These are phyloP conservation scores for Cystobasidiaceae sp. DNA, from an alignment of 1,284 basidiomycete genomes.

Conservation along the genomic window DNA sequence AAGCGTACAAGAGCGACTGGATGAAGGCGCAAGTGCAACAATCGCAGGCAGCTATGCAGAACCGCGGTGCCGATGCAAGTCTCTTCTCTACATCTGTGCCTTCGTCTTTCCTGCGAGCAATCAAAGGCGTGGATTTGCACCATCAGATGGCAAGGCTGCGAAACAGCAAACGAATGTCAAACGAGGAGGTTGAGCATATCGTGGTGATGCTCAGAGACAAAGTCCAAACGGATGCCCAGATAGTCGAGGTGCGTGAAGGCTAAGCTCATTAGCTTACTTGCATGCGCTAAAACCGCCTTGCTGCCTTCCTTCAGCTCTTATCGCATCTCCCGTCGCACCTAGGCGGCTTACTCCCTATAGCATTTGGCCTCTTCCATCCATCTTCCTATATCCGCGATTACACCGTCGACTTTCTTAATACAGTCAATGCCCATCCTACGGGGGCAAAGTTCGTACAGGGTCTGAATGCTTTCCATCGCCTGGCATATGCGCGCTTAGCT, in stretches of 20 bases:
- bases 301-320: slow-evolving; percentile 59
- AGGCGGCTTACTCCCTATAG: slow-evolving; percentile 77
- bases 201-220: slow-evolving; percentile 65
- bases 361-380: slow-evolving; percentile 86
- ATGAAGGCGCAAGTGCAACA: background rate
- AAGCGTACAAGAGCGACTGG: slow-evolving; percentile 22
- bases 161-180: slow-evolving; percentile 57
- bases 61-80: background rate
- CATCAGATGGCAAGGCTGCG: slow-evolving; percentile 69
- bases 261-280: background rate
- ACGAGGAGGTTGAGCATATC: slow-evolving; percentile 67
- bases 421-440: slow-evolving; percentile 66
- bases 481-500: slow-evolving; percentile 53
- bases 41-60: background rate
- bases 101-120: slow-evolving; percentile 43
- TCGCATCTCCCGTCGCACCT: slow-evolving; percentile 68
- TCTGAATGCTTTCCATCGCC: slow-evolving; percentile 86
- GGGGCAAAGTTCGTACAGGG: slow-evolving; percentile 75
- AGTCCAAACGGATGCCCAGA: slow-evolving; percentile 73
- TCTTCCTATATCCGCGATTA: slow-evolving; percentile 65
- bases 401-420: slow-evolving; percentile 76
- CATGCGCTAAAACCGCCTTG: background rate
- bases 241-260: slow-evolving; percentile 63
- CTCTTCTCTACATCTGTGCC: slow-evolving; percentile 55
- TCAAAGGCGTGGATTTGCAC: slow-evolving; percentile 62